Percentiles rank a stretch among this genome's conserved stretches.
phyloP scores from a whole-genome alignment of 352 stramenopile species.

The Phytophthora pini region DNA sequence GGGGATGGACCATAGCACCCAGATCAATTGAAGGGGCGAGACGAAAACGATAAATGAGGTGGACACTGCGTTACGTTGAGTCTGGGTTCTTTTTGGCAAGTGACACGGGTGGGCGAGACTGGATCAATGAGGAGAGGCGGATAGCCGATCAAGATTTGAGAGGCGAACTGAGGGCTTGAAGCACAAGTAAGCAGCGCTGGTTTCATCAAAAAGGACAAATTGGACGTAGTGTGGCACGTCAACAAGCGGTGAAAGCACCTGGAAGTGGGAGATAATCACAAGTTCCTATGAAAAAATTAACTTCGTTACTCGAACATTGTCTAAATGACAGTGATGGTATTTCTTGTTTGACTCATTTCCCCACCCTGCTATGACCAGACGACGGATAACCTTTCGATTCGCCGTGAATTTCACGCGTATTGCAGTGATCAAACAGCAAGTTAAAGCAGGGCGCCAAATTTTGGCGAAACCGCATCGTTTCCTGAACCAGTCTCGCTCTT shows the following conservation, averaged over 20 bases:
- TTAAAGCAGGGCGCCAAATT: conserved; percentile 26
- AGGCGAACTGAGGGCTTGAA: no score
- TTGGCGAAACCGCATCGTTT: conserved; percentile 29
- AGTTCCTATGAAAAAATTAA: neutral
- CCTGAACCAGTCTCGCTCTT: conserved; percentile 22
- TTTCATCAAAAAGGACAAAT: conserved; percentile 30
- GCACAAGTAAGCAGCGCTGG: neutral
- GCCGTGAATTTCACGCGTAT: neutral
- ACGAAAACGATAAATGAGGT: conserved; percentile 28
- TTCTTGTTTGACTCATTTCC: conserved; percentile 27
- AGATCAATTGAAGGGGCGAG: conserved; percentile 13
- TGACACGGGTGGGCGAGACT: conserved; percentile 25
- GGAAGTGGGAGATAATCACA: conserved; percentile 17
- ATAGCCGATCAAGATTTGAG: conserved; percentile 46
- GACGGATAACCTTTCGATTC: conserved; percentile 9
- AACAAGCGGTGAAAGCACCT: conserved; percentile 33
- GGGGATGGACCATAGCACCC: conserved; percentile 31
- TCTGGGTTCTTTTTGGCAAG: conserved; percentile 28
- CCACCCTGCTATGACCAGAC: conserved; percentile 7
- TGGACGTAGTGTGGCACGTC: conserved; percentile 18
- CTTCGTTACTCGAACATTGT: neutral
- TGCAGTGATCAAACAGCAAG: conserved; percentile 20
- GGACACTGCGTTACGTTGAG: conserved; percentile 16
- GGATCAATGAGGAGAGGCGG: conserved; percentile 30
- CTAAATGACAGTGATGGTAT: neutral